phyloP scores from a whole-genome alignment of 2,329 filamentous ascomycete genomes.

The Nemania serpens region DNA sequence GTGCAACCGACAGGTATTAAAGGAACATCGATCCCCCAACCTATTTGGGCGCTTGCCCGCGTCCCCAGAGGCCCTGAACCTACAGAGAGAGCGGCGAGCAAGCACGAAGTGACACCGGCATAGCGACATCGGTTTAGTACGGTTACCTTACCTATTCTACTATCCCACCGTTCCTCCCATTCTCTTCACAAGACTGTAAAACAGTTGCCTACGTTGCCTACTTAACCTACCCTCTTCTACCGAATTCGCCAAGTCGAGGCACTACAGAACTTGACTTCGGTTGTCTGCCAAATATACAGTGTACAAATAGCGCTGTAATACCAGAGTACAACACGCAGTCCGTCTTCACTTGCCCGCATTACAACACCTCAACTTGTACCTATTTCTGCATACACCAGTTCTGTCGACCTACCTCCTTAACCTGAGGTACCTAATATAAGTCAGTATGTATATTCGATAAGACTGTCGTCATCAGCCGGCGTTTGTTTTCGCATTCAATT shows the following conservation, averaged over 20 bases:
- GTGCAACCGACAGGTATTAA: constrained; percentile 43
- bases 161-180: no score
- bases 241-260: not conserved
- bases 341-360: no score
- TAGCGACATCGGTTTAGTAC: constrained; percentile 1
- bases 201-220: no score
- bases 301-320: no score
- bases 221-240: not conserved
- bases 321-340: no score
- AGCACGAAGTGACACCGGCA: not conserved
- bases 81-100: not conserved
- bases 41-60: constrained; percentile 13
- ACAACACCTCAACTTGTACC: not conserved
- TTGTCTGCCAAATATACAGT: no score
- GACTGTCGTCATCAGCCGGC: constrained; percentile 7
- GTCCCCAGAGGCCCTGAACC: constrained; percentile 8
- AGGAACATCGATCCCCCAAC: constrained; percentile 41
- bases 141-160: no score
- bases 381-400: no score
- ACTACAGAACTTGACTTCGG: not conserved
- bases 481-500: no score
- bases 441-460: not conserved
- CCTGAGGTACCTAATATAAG: no score
- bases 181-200: no score
- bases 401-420: no score